phyloP scores from a whole-genome alignment of 1,139 yeast species.

The Cylindricascospora bacillispora region DNA sequence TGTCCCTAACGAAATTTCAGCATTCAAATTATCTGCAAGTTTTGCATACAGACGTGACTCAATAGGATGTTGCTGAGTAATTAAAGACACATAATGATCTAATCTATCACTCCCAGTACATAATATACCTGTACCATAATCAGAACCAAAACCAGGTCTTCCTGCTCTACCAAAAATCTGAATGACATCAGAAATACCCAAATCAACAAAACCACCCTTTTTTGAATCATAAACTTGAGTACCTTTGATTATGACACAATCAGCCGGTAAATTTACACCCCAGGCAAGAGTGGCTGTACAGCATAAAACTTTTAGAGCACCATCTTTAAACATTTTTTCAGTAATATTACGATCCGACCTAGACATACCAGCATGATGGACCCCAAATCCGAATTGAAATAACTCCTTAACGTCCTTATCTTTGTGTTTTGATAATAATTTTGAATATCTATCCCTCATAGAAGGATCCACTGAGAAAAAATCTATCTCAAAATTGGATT shows the following conservation, averaged over 20 bases:
- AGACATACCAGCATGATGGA: slow-evolving; percentile 96
- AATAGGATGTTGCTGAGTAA: slow-evolving; percentile 93
- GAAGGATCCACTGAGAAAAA: slow-evolving; percentile 45
- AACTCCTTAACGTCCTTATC: slow-evolving; percentile 74
- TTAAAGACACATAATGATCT: slow-evolving; percentile 74
- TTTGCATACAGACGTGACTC: slow-evolving; percentile 73
- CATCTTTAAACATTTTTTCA: slow-evolving; percentile 74
- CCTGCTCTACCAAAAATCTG: slow-evolving; percentile 99
- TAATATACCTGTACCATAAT: slow-evolving; percentile 82
- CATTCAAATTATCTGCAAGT: slow-evolving; percentile 83
- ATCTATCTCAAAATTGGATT: slow-evolving; percentile 39
- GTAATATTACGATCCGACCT: slow-evolving; percentile 82
- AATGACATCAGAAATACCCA: slow-evolving; percentile 91
- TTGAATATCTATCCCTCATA: slow-evolving; percentile 34
- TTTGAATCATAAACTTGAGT: slow-evolving; percentile 93
- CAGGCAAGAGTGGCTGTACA: slow-evolving; percentile 98
- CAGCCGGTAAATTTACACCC: slow-evolving; percentile 99
- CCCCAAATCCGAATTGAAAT: slow-evolving; percentile 74
- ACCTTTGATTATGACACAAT: slow-evolving; percentile 91
- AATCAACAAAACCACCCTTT: slow-evolving; percentile 85
- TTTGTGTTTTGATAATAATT: slow-evolving; percentile 64
- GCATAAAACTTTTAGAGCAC: slow-evolving; percentile 80
- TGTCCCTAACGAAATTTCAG: slow-evolving; percentile 90
- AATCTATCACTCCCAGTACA: slow-evolving; percentile 73
- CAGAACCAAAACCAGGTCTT: slow-evolving; percentile 84